Conservation (phyloP, 1,284 basidiomycete species). For the Moniliophthora roreri region DNA sequence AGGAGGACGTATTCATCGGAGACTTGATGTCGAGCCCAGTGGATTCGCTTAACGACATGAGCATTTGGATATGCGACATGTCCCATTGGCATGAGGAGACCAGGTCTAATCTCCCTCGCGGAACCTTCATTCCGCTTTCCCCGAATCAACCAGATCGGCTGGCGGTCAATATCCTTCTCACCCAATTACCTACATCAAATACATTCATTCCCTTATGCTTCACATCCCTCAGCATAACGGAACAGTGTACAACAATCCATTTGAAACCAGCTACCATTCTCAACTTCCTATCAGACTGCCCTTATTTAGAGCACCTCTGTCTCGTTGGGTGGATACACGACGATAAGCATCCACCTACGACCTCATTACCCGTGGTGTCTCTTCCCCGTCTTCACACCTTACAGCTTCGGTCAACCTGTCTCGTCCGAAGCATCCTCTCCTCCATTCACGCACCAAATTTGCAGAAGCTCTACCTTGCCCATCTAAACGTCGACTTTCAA, state of each 20-base stretch:
- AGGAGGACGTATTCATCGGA: constrained; percentile 23
- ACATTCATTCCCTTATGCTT: constrained; percentile 50
- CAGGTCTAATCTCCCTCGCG: constrained; percentile 25
- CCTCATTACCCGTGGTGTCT: constrained; percentile 38
- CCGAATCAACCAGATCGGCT: constrained; percentile 29
- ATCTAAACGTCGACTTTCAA: constrained; percentile 62
- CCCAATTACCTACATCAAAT: constrained; percentile 42
- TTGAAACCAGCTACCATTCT: constrained; percentile 49
- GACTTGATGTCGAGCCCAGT: constrained; percentile 11
- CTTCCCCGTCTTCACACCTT: constrained; percentile 58
- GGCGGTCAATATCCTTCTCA: constrained; percentile 43
- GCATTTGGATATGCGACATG: constrained; percentile 7
- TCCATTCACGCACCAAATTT: constrained; percentile 57
- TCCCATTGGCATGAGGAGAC: constrained; percentile 29
- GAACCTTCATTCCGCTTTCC: constrained; percentile 29
- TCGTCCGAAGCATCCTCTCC: constrained; percentile 62
- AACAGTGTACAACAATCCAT: constrained; percentile 40
- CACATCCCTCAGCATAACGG: constrained; percentile 53
- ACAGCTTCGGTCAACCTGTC: constrained; percentile 56
- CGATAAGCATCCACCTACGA: constrained; percentile 25
- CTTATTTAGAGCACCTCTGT: constrained; percentile 55
- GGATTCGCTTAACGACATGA: constrained; percentile 11
- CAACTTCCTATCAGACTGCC: constrained; percentile 57
- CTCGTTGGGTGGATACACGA: constrained; percentile 56
- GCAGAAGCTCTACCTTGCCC: constrained; percentile 56